Base-by-base conservation (phyloP, 768 basidiomycete species). In the Coprinellus micaceus region DNA sequence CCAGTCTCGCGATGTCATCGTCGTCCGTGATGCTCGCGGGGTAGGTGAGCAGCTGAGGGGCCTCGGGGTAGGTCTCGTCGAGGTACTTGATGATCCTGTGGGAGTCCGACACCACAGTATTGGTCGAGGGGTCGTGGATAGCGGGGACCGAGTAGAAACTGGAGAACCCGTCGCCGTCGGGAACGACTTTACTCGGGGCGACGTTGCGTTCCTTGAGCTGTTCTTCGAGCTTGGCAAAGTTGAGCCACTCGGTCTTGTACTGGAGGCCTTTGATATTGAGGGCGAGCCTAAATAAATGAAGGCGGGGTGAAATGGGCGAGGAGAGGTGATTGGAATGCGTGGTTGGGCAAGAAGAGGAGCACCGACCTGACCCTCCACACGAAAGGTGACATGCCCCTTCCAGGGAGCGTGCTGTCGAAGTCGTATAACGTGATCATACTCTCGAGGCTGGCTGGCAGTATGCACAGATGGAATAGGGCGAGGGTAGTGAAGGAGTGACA, bases 361-460 rank as follows among this genome's bases (percentile, higher is more conserved):
- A 33, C 33, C 64, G 28, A 68, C 74, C 73, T 67, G 1, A 69
- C 63, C 58, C 71, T 74, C 63, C 67, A 68, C 1, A 67, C 67
- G 52, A 73, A 74, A 0, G 73, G 72, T 1, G 72, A 70, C 69
- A 70, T 77, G 1, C 68, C 63, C n/a, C 53, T 61, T 2, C 60
- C 56, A 13, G 70, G 64, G 15, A 58, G 43, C 17, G 60, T 66
- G n/a, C 67, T 63, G 3, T 69, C 61, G 45, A 75, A 72, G 58
- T 79, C 78, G 61, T 76, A 78, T 24, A 79, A 58, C 5, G 64
- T 64, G 51, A 76, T 69, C 28, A 63, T 59, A n/a, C n/a, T n/a
- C n/a, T n/a, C n/a, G n/a, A n/a, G n/a, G n/a, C n/a, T n/a, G n/a
- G n/a, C n/a, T n/a, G n/a, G n/a, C n/a, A n/a, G n/a, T n/a, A n/a